Evolutionary conservation across 192 early-diverging fungal genomes (phyloP).

Genomic region (Backusella macrospora): DNA sequence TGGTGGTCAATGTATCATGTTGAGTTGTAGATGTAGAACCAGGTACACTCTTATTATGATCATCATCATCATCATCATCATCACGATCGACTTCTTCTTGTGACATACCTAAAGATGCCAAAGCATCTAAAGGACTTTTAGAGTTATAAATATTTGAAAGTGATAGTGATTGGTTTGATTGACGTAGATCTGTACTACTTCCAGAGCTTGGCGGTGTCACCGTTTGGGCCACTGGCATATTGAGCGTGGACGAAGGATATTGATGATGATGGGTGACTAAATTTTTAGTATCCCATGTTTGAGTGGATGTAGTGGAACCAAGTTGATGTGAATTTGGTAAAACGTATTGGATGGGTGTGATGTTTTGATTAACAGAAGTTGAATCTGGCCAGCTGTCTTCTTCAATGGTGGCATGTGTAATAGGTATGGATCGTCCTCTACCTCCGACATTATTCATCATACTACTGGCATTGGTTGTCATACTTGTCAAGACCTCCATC

Average conservation of each 20-base stretch:
- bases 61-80: background rate
- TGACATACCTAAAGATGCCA: slow-evolving; percentile 42
- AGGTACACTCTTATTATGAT: background rate
- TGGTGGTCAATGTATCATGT: too few relatives aligned
- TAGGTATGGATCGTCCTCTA: background rate
- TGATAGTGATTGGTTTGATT: slow-evolving; percentile 31
- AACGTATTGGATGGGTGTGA: slow-evolving; percentile 34
- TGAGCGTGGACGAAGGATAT: slow-evolving; percentile 30
- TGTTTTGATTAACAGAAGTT: slow-evolving; percentile 17
- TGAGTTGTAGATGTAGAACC: background rate
- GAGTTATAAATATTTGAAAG: slow-evolving; percentile 39
- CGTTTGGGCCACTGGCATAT: slow-evolving; percentile 29
- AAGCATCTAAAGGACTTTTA: slow-evolving; percentile 49
- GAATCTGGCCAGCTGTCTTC: slow-evolving; percentile 32
- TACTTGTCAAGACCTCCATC: slow-evolving; percentile 40
- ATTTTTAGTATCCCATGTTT: slow-evolving; percentile 19
- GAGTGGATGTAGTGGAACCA: slow-evolving; percentile 20
- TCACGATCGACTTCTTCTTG: background rate
- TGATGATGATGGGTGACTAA: slow-evolving; percentile 33
- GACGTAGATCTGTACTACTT: background rate
- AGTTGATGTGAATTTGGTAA: slow-evolving; percentile 29
- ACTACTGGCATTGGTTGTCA: slow-evolving; percentile 32
- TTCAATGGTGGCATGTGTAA: slow-evolving; percentile 33
- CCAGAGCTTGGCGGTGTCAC: slow-evolving; percentile 13
- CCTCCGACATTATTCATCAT: slow-evolving; percentile 21